These are phyloP conservation scores for Aphanomyces cochlioides DNA, from an alignment of 352 stramenopile species.

Conservation along the genomic window DNA sequence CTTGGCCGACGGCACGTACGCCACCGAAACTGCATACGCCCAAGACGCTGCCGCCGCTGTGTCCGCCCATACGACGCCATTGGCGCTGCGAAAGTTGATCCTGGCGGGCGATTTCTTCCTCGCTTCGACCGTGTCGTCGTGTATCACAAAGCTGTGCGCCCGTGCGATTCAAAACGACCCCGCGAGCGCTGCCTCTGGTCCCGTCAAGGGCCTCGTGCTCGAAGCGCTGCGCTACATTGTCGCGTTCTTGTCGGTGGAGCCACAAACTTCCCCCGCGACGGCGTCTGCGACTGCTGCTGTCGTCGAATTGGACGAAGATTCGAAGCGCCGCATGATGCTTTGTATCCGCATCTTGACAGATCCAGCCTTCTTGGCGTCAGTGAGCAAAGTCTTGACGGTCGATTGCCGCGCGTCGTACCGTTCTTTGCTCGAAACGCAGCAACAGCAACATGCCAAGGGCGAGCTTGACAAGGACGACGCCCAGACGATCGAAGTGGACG, in stretches of 20 bases:
- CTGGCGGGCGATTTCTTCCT: constrained; percentile 96
- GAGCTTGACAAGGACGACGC: constrained; percentile 58
- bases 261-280: constrained; percentile 21
- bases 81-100: constrained; percentile 84
- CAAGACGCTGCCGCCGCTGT: constrained; percentile 41
- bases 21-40: constrained; percentile 94
- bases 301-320: constrained; percentile 92
- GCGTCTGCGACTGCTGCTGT: constrained; percentile 56
- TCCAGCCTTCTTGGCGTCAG: constrained; percentile 61
- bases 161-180: constrained; percentile 59
- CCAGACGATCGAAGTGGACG: constrained; percentile 84
- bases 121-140: constrained; percentile 87
- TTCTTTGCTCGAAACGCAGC: constrained; percentile 67
- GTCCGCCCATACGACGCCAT: constrained; percentile 55
- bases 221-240: constrained; percentile 72
- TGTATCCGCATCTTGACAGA: constrained; percentile 94
- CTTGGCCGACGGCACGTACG: constrained; percentile 98
- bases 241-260: constrained; percentile 46
- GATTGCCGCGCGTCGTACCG: constrained; percentile 79
- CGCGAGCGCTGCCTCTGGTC: constrained; percentile 42
- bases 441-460: constrained; percentile 45
- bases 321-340: constrained; percentile 93
- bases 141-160: constrained; percentile 96
- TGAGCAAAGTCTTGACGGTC: constrained; percentile 70
- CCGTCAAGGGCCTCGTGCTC: constrained; percentile 67